Percentiles rank a stretch among this genome's conserved stretches.
These are phyloP conservation scores for Tetrahymena thermophila DNA, from an alignment of 73 alveolate species.

Conservation along the genomic window DNA sequence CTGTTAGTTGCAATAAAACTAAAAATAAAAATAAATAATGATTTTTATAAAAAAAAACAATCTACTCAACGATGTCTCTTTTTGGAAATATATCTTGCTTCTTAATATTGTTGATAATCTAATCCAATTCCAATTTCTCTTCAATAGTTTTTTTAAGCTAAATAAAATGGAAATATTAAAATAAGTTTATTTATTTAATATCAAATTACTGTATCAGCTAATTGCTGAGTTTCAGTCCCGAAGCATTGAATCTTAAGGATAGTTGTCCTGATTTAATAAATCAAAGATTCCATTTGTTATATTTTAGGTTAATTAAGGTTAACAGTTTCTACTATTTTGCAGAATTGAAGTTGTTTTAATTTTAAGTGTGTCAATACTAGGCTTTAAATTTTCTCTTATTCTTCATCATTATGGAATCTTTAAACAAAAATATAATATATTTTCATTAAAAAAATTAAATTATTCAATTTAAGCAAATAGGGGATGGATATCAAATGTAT, in stretches of 20 bases:
- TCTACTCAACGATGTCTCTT: background rate
- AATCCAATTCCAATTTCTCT: background rate
- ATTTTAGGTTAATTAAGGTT: background rate
- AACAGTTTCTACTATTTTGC: background rate
- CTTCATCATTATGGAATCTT: background rate
- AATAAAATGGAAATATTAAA: background rate
- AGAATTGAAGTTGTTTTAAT: background rate
- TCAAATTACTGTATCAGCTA: background rate
- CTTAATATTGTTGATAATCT: background rate
- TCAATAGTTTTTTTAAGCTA: background rate
- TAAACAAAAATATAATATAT: background rate
- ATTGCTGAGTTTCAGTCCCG: background rate
- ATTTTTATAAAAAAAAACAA: background rate
- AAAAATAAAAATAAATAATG: background rate
- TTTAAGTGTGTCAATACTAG: background rate
- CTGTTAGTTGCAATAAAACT: background rate
- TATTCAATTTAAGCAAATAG: too few relatives aligned
- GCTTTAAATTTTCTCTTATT: background rate
- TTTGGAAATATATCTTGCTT: background rate
- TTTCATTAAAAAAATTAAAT: too few relatives aligned
- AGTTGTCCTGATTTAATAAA: background rate
- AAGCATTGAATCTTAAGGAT: background rate
- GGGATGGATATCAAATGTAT: too few relatives aligned
- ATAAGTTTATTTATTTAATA: background rate
- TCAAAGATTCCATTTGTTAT: background rate